Conservation (phyloP, 306 rosid genomes). For the Prunus armeniaca region DNA sequence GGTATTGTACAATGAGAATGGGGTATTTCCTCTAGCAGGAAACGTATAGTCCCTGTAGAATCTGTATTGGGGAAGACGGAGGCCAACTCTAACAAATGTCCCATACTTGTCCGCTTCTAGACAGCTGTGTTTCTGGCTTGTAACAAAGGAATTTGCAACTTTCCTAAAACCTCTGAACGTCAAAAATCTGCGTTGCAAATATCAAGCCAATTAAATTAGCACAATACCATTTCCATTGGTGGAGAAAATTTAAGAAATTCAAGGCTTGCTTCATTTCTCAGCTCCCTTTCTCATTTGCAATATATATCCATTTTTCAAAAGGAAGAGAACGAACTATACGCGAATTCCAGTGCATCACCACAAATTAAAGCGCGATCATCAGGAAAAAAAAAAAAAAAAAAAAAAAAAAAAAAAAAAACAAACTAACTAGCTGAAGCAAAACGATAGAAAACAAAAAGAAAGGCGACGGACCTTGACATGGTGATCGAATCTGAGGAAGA, state of each 20-base stretch:
- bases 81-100: conserved; percentile 40
- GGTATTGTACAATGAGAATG: conserved; percentile 40
- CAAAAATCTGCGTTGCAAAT: conserved; percentile 58
- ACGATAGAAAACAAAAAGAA: neutral
- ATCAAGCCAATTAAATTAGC: conserved; percentile 15
- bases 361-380: neutral
- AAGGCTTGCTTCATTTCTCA: neutral
- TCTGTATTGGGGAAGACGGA: conserved; percentile 46
- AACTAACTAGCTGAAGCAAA: neutral
- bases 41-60: conserved; percentile 38
- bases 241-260: neutral
- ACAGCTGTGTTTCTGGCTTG: conserved; percentile 33
- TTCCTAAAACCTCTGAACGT: conserved; percentile 55
- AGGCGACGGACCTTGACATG: conserved; percentile 47
- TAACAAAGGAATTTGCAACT: conserved; percentile 42
- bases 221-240: neutral
- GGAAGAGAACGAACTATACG: neutral
- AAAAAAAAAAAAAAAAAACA: too few species aligned
- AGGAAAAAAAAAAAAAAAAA: too few species aligned
- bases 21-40: conserved; percentile 35
- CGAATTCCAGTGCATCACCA: neutral
- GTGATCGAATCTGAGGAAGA: conserved; percentile 27
- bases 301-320: neutral
- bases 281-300: neutral
- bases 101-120: conserved; percentile 47